phyloP scores from a whole-genome alignment of 441 rosid genomes.

The Capsella rubella region DNA sequence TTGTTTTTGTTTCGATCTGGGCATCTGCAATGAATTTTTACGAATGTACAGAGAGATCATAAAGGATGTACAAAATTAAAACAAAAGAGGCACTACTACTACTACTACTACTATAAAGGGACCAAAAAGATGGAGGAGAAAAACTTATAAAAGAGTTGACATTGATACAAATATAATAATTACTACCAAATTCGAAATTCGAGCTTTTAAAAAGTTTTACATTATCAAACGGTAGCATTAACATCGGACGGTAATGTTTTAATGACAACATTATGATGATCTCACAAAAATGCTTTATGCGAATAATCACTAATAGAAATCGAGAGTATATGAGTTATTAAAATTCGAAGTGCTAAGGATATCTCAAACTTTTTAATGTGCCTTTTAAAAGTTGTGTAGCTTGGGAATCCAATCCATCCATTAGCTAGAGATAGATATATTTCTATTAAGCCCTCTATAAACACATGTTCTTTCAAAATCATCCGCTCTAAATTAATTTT shows the following conservation, averaged over 20 bases:
- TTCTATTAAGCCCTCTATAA: slow-evolving; percentile 3
- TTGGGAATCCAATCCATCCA: slow-evolving; percentile 13
- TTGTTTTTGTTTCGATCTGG: no score
- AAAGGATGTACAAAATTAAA: background rate
- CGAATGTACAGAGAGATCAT: slow-evolving; percentile 9
- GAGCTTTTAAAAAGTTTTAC: slow-evolving; percentile 24
- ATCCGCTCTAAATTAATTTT: background rate
- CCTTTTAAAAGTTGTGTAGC: slow-evolving; percentile 18
- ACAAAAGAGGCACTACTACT: background rate
- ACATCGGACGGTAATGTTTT: background rate
- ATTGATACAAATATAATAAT: slow-evolving; percentile 2
- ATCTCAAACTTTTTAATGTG: slow-evolving; percentile 33
- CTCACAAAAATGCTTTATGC: slow-evolving; percentile 28
- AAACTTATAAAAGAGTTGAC: slow-evolving; percentile 22
- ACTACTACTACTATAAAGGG: background rate
- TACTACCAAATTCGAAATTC: slow-evolving; percentile 11
- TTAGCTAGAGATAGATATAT: background rate
- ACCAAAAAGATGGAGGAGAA: no score
- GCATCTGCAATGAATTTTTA: background rate
- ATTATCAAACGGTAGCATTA: background rate
- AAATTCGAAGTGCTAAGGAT: slow-evolving; percentile 16
- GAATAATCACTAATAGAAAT: slow-evolving; percentile 12
- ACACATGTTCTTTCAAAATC: background rate
- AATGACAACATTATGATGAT: slow-evolving; percentile 31
- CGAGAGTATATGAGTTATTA: slow-evolving; percentile 1